These are phyloP conservation scores for Endogone sp. DNA, from an alignment of 192 early-diverging fungal species.

Conservation along the genomic window DNA sequence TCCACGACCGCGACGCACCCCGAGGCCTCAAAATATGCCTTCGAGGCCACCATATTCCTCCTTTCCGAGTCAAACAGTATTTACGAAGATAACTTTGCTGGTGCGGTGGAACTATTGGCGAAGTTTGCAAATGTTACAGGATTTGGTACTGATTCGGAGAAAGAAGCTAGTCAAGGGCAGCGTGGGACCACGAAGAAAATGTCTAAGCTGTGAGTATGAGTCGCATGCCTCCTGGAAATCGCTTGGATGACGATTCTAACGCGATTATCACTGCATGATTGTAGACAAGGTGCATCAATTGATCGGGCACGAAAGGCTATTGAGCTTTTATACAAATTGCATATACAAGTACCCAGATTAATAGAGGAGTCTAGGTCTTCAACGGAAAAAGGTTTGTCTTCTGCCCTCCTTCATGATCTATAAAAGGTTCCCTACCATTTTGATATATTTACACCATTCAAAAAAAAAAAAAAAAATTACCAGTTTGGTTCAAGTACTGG, in stretches of 20 bases:
- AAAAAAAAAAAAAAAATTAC: no score
- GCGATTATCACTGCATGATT: no score
- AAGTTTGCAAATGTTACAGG: slow-evolving; percentile 56
- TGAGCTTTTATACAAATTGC: slow-evolving; percentile 61
- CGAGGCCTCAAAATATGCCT: slow-evolving; percentile 56
- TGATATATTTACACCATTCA: no score
- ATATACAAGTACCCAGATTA: slow-evolving; percentile 29
- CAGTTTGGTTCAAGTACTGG: slow-evolving; percentile 76
- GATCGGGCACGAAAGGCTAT: slow-evolving; percentile 64
- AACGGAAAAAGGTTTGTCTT: slow-evolving; percentile 34
- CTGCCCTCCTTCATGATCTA: slow-evolving; percentile 17
- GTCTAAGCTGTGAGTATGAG: slow-evolving; percentile 2
- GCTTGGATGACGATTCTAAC: no score
- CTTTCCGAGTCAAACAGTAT: slow-evolving; percentile 45
- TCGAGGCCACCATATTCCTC: slow-evolving; percentile 58
- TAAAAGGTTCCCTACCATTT: no score
- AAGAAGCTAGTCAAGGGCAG: not conserved
- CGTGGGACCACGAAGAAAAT: not conserved
- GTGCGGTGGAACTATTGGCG: slow-evolving; percentile 67
- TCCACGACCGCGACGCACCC: slow-evolving; percentile 52
- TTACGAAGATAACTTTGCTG: slow-evolving; percentile 66
- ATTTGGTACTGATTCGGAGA: not conserved
- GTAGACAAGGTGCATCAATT: slow-evolving; percentile 39
- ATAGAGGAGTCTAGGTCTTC: slow-evolving; percentile 37
- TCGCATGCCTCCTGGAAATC: no score